Evolutionary conservation across 805 yeast genomes (phyloP).

Genomic region (Candida vaughaniae): DNA sequence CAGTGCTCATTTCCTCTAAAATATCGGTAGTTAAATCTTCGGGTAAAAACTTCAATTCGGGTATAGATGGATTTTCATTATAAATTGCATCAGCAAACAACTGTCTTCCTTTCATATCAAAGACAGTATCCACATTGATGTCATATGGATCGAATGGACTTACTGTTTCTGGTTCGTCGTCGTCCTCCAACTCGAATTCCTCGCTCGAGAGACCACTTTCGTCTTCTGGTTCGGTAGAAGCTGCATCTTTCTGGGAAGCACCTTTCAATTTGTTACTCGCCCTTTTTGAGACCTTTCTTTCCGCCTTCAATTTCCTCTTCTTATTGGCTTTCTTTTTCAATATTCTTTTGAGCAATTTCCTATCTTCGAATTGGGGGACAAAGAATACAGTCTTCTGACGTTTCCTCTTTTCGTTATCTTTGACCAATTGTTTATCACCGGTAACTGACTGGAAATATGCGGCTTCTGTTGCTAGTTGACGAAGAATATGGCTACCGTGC

Average conservation of each 20-base stretch:
- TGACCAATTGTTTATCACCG: conserved; percentile 33
- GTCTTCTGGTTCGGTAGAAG: neutral
- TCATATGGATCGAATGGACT: conserved; percentile 42
- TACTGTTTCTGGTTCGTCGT: conserved; percentile 25
- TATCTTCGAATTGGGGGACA: conserved; percentile 23
- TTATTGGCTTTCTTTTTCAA: conserved; percentile 10
- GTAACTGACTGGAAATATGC: conserved; percentile 39
- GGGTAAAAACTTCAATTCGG: conserved; percentile 18
- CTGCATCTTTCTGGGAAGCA: neutral
- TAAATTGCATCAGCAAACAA: conserved; percentile 34
- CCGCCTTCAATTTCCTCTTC: conserved; percentile 5
- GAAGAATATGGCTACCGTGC: too few relatives aligned
- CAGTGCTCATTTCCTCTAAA: conserved; percentile 13
- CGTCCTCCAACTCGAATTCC: conserved; percentile 16
- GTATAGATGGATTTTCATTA: conserved; percentile 16
- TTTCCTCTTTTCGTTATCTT: conserved; percentile 33
- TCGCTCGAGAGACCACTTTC: conserved; percentile 5
- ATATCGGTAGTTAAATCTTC: conserved; percentile 8
- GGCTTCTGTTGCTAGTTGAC: conserved; percentile 18
- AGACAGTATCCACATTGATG: conserved; percentile 30
- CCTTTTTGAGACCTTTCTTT: conserved; percentile 8
- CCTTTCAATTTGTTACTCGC: neutral
- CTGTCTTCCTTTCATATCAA: conserved; percentile 24
- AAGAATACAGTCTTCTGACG: conserved; percentile 26
- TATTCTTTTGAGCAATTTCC: conserved; percentile 10